A percentile compares a stretch with the other conserved stretches of the same genome.
These are phyloP conservation scores for Trifolium subterraneum DNA, from an alignment of 306 rosid species.

Conservation along the genomic window DNA sequence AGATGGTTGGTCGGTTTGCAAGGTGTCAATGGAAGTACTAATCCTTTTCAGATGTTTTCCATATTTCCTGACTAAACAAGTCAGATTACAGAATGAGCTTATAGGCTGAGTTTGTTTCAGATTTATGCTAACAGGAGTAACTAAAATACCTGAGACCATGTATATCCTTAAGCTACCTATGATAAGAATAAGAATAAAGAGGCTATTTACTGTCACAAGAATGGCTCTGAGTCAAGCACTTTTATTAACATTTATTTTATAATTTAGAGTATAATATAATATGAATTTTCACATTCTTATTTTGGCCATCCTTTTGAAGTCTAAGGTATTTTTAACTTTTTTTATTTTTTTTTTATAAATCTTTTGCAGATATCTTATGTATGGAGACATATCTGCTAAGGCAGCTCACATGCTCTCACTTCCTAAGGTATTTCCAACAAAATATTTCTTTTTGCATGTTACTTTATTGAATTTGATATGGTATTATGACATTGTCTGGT, in stretches of 20 bases:
- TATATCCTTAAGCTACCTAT: too few relatives aligned
- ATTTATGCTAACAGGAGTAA: too few relatives aligned
- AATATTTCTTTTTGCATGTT: background rate
- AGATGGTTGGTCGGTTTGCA: too few relatives aligned
- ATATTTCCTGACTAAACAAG: too few relatives aligned
- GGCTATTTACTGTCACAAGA: background rate
- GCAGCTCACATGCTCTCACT: constrained; percentile 90
- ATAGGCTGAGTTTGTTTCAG: too few relatives aligned
- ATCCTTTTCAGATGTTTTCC: too few relatives aligned
- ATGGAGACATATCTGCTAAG: constrained; percentile 81
- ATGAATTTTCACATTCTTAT: constrained; percentile 16
- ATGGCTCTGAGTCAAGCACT: background rate
- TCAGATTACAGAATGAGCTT: too few relatives aligned
- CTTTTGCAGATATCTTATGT: constrained; percentile 77
- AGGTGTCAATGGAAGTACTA: too few relatives aligned
- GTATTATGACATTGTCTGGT: background rate
- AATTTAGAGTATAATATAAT: constrained; percentile 9
- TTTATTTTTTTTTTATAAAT: background rate
- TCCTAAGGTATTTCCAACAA: constrained; percentile 67
- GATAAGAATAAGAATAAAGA: constrained; percentile 29
- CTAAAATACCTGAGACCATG: too few relatives aligned
- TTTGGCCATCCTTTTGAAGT: constrained; percentile 13
- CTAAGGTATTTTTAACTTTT: constrained; percentile 6
- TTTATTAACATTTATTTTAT: background rate
- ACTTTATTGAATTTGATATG: constrained; percentile 1